Conservation (phyloP, 192 early-diverging fungal genomes). For the Polychytrium aggregatum region DNA sequence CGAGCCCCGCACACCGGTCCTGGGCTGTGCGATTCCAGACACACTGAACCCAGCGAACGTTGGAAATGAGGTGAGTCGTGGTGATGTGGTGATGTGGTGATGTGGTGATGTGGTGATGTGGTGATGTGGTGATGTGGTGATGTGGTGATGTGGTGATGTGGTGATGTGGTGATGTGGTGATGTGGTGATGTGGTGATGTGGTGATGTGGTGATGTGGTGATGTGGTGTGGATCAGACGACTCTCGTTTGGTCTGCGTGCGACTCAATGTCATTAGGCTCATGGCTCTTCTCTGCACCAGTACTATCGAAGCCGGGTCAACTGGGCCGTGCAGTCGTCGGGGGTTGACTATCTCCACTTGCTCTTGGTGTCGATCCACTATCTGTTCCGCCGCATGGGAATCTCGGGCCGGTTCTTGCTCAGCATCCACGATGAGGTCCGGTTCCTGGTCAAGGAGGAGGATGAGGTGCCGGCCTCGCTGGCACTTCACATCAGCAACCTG, state of each 20-base stretch:
- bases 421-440: conserved; percentile 90
- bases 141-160: no score
- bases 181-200: no score
- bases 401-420: conserved; percentile 72
- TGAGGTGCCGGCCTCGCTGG: conserved; percentile 58
- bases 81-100: no score
- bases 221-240: background rate
- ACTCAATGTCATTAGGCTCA: background rate
- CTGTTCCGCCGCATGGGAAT: conserved; percentile 67
- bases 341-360: conserved; percentile 90
- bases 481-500: conserved; percentile 82
- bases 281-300: conserved; percentile 41
- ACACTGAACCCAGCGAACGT: conserved; percentile 44
- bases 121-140: no score
- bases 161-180: no score
- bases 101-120: no score
- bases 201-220: no score
- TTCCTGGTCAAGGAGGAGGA: conserved; percentile 77
- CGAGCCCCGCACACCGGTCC: conserved; percentile 71
- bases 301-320: conserved; percentile 80
- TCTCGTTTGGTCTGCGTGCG: background rate
- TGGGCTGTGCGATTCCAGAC: conserved; percentile 83
- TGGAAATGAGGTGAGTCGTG: conserved; percentile 19
- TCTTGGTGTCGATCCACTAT: conserved; percentile 79
- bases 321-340: conserved; percentile 98